Base-by-base conservation (phyloP, 495 filamentous ascomycete species). In the Neurospora tetrasperma region DNA sequence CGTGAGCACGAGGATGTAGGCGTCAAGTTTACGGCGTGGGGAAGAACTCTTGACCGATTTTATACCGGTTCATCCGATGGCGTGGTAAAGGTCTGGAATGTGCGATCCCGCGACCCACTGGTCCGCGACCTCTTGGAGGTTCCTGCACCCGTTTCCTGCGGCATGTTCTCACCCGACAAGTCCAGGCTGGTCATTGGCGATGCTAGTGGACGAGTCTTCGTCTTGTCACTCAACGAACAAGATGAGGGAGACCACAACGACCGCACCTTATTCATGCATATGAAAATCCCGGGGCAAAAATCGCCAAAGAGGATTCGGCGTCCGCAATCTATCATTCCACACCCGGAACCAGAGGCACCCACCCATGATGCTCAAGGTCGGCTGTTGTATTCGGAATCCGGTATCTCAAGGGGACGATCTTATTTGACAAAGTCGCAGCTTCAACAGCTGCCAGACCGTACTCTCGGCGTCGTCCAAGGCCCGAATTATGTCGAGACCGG, bases 1-100 rank as follows among this genome's bases (percentile, higher is more conserved):
- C 83, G 89, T 23, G 93, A 96, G 75, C 75, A 85, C 5, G 88
- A 88, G 27, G 96, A 98, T 77, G 90, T 91, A 1, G 96, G 96
- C 0, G 90, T 97, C 5, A 90, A 91, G 43, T 90, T 96, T 74
- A 88, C 89, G 2, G 82, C 92, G 1, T 99, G 95, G 95, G 94
- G 91, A 2, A 84, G 85, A 4, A 86, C 86, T 0, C 81, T 85
- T 6, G 88, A 92, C 69, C 85, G 91, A 0, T 88, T 98, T 66
- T 97, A 94, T 76, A 97, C 92, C n/a, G 96, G 94, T 3, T 91
- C 90, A 4, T 96, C 94, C 0, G 96, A 99, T 78, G 95, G 96
- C 1, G 84, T 91, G 0, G 85, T 99, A 8, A 97, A 94, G 71
- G 86, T 89, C 23, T 99, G 96, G 96, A 89, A 98, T 78, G 84